Evolutionary conservation across 257 asterid species (phyloP), one percentile per base, ranked within the genome.

Genomic region (Anisodus tanguticus): DNA sequence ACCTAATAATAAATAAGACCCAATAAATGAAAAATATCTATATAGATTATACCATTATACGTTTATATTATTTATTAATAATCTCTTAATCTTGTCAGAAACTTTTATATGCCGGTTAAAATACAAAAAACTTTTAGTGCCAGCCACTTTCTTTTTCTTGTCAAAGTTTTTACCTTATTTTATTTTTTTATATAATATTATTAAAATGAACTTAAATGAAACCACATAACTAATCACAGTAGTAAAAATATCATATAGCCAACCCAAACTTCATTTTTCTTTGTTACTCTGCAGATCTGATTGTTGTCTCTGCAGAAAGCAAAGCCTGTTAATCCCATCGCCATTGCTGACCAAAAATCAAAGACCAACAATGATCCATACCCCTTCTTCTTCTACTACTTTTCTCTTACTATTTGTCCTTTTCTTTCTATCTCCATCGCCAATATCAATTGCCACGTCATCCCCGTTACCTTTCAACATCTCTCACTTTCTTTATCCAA

Each of bases 401-500:
- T 37, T 84, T 47, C 83, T 86, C 67, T 64, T 86, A 71, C 41
- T 88, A 11, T 59, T 82, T 4, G 6, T 83, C 63, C 86, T 76
- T 0, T 71, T 37, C 8, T 66, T 13, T 63, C 80, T 84, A 84
- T 85, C 72, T 85, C 83, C 83, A 79, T 31, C 84, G 19, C 85
- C 79, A 68, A 81, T 88, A 85, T 86, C 91, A 13, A 84, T 91
- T 26, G 85, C 84, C 82, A 81, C 76, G n/a, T 87, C 87, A 9
- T 85, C 92, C 35, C 66, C 92, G 41, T 85, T 88, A 67, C 88
- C 89, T 6, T 89, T 90, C 87, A 87, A 91, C 72, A 71, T 90
- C 58, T 89, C 93, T 64, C 91, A 90, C 83, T 93, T 85, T 76
- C 87, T 90, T 81, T 88, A 84, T 53, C 94, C 94, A 19, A 89